Conservation (phyloP, 2,329 filamentous ascomycete genomes). For the Massarina eburnea region DNA sequence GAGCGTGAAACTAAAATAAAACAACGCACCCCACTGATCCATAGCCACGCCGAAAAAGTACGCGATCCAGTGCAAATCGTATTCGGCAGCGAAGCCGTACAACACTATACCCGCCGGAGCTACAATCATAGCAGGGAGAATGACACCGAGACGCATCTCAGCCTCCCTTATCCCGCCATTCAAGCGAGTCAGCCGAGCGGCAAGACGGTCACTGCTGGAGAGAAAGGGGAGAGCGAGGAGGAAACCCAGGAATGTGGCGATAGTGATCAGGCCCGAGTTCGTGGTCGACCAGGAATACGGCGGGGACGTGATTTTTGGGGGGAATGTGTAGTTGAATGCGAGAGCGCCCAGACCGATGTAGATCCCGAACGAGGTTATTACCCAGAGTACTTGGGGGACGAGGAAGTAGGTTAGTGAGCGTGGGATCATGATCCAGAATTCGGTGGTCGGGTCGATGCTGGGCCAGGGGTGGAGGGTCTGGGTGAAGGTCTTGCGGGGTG, state of each 20-base stretch:
- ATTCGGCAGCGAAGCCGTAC: slow-evolving; percentile 38
- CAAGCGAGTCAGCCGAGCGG: slow-evolving; percentile 51
- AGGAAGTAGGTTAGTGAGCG: slow-evolving; percentile 42
- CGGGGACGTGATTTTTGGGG: slow-evolving; percentile 34
- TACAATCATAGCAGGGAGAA: slow-evolving; percentile 39
- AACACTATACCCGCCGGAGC: slow-evolving; percentile 39
- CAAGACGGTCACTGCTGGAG: slow-evolving; percentile 52
- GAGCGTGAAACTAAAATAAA: slow-evolving; percentile 53
- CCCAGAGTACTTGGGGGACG: slow-evolving; percentile 41
- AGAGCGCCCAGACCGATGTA: slow-evolving; percentile 43
- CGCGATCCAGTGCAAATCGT: slow-evolving; percentile 39
- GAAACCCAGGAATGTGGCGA: slow-evolving; percentile 41
- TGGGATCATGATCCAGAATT: slow-evolving; percentile 40
- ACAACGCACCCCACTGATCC: slow-evolving; percentile 36
- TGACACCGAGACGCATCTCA: slow-evolving; percentile 54
- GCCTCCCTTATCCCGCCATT: slow-evolving; percentile 58
- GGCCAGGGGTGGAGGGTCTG: slow-evolving; percentile 38
- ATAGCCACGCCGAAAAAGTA: slow-evolving; percentile 43
- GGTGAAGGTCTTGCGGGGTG: slow-evolving; percentile 29
- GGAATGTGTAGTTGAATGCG: slow-evolving; percentile 45
- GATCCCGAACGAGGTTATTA: slow-evolving; percentile 40
- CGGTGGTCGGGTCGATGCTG: slow-evolving; percentile 32
- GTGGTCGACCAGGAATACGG: slow-evolving; percentile 36
- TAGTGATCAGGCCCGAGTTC: slow-evolving; percentile 32
- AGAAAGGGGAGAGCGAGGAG: slow-evolving; percentile 37